These are phyloP conservation scores for Aurantiochytrium sp. DNA, from an alignment of 108 stramenopile species.

Conservation along the genomic window DNA sequence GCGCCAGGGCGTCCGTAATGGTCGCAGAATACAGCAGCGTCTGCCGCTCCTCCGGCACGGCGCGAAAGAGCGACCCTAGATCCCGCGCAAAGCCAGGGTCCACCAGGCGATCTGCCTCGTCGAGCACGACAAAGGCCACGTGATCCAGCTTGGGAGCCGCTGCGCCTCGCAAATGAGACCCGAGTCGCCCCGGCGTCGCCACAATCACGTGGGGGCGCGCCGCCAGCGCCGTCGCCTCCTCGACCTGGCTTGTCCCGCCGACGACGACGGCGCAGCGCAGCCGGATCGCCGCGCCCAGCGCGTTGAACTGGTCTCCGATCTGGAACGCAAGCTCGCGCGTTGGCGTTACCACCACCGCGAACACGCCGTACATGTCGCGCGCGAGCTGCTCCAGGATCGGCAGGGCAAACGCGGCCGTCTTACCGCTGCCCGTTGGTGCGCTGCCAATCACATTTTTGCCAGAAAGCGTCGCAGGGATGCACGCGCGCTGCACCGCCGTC, in stretches of 20 bases:
- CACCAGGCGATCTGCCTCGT: slow-evolving; percentile 94
- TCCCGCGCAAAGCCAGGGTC: slow-evolving; percentile 75
- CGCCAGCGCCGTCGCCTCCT: slow-evolving; percentile 48
- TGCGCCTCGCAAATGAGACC: slow-evolving; percentile 63
- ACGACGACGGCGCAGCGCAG: slow-evolving; percentile 76
- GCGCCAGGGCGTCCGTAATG: slow-evolving; percentile 23
- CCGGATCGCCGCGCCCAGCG: slow-evolving; percentile 69
- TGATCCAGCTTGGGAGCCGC: slow-evolving; percentile 62
- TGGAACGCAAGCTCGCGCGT: slow-evolving; percentile 95
- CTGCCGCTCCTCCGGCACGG: slow-evolving; percentile 58
- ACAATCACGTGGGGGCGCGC: slow-evolving; percentile 84
- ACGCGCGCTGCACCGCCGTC: slow-evolving; percentile 52
- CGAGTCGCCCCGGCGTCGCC: slow-evolving; percentile 89
- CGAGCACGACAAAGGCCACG: slow-evolving; percentile 77
- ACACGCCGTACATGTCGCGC: slow-evolving; percentile 73
- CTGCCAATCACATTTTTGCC: slow-evolving; percentile 55
- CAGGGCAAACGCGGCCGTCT: slow-evolving; percentile 60
- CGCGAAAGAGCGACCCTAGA: slow-evolving; percentile 71
- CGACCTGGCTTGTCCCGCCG: slow-evolving; percentile 78
- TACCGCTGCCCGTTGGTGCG: slow-evolving; percentile 58
- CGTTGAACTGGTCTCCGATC: slow-evolving; percentile 84
- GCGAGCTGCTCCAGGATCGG: slow-evolving; percentile 55
- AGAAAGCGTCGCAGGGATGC: slow-evolving; percentile 52
- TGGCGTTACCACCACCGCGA: slow-evolving; percentile 81
- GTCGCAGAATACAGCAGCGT: slow-evolving; percentile 95